phyloP scores from a whole-genome alignment of 2,329 filamentous ascomycete species.

The Fusarium sp. region DNA sequence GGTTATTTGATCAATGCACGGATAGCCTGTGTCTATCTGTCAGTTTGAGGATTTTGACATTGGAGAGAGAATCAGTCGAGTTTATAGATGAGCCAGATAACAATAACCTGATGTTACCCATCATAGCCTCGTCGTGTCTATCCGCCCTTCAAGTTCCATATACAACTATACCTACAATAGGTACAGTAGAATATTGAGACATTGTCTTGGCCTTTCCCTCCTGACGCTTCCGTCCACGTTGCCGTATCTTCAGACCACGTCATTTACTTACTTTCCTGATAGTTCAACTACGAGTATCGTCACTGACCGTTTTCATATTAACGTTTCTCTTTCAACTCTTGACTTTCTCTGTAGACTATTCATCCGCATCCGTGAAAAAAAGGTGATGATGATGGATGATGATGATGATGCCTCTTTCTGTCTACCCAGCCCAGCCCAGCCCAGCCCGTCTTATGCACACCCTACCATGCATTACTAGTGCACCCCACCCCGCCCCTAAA shows the following conservation, averaged over 20 bases:
- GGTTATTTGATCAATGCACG: constrained; percentile 32
- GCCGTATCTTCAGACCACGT: constrained; percentile 22
- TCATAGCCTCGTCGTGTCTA: neutral
- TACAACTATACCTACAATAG: neutral
- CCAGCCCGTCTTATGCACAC: constrained; percentile 23
- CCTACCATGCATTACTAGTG: neutral
- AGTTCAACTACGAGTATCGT: neutral
- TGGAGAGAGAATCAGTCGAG: neutral
- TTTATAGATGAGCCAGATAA: neutral
- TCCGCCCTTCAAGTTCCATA: neutral
- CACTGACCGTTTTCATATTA: constrained; percentile 1
- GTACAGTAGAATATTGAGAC: neutral
- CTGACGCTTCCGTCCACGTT: constrained; percentile 26
- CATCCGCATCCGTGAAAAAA: constrained; percentile 14
- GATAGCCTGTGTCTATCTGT: constrained; percentile 2
- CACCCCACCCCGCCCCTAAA: constrained; percentile 11
- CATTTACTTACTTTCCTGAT: neutral
- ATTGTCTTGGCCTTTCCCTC: constrained; percentile 30
- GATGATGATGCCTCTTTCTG: too few relatives aligned
- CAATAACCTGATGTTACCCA: neutral
- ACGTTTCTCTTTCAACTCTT: neutral
- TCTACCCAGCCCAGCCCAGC: too few relatives aligned
- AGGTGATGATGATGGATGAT: neutral
- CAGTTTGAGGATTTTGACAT: neutral
- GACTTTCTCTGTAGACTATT: neutral